Evolutionary conservation across 495 filamentous ascomycete species (phyloP), one percentile per base, ranked within the genome.

Genomic region (Aspergillus ellipticus): DNA sequence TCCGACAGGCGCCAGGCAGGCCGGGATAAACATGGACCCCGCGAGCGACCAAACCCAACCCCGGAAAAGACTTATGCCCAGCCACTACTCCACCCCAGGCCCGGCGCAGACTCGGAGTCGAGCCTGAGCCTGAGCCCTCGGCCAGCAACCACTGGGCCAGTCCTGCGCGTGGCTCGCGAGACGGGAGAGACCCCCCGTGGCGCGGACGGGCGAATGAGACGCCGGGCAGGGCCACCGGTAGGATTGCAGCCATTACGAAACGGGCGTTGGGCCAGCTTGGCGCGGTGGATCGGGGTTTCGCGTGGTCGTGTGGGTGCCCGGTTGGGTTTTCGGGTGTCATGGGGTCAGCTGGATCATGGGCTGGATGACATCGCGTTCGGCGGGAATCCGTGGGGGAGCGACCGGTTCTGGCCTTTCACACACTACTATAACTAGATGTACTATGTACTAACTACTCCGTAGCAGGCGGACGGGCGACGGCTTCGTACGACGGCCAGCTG

Each of bases 41-140:
- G 9, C 10, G 24, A 7, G 24, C 24, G 19, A 21, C 21, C 20
- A 3, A 45, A 45, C 22, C 19, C 22, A 29, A 28, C 45, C 45
- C 45, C 45, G 45, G 45, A 48, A 48, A 48, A 48, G 45, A 48
- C 22, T 48, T 48, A 28, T 48, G 45, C 45, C 45, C 45, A 48
- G 4, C 28, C 13, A 3, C 37, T 13, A 21, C 4, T 45, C 17
- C 42, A 39, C 9, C 35, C 17, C 42, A 15, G 45, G 28, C 13
- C 45, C 22, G 45, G 45, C 22, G 43, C n/a, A 47, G 43, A 47
- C 21, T 47, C 43, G 21, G 43, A 9, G n/a, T n/a, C 3, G 43
- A 22, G 42, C n/a, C n/a, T n/a, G n/a, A n/a, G n/a, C n/a, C n/a
- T n/a, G n/a, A n/a, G n/a, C n/a, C n/a, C 43, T 24, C 22, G 43